Conservation (phyloP, 1,139 yeast genomes). For the Debaryomyces nepalensis region DNA sequence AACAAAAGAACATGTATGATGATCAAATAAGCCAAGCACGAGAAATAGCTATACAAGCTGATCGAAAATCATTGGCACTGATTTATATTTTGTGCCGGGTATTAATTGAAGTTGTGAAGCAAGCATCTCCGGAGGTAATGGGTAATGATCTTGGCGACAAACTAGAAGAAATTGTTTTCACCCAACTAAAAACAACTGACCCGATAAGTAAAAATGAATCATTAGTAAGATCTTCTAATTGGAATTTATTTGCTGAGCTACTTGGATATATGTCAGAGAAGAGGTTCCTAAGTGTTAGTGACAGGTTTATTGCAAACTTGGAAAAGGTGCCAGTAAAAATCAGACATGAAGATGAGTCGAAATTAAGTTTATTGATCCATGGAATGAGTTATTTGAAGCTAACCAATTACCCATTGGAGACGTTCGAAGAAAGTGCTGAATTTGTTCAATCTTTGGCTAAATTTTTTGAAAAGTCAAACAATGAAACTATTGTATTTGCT, state of each 20-base stretch:
- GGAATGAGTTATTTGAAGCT: slow-evolving; percentile 89
- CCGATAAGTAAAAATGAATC: slow-evolving; percentile 68
- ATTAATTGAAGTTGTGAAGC: slow-evolving; percentile 88
- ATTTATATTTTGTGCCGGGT: slow-evolving; percentile 93
- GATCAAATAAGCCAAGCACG: slow-evolving; percentile 61
- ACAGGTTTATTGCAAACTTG: slow-evolving; percentile 88
- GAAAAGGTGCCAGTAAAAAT: slow-evolving; percentile 73
- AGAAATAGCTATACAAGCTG: slow-evolving; percentile 79
- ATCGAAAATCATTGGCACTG: slow-evolving; percentile 82
- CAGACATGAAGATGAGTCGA: slow-evolving; percentile 65
- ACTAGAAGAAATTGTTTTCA: slow-evolving; percentile 90
- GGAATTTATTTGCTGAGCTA: slow-evolving; percentile 90
- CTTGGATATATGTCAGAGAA: slow-evolving; percentile 89
- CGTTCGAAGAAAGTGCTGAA: slow-evolving; percentile 90
- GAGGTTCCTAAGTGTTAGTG: slow-evolving; percentile 85
- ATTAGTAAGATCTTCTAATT: slow-evolving; percentile 82
- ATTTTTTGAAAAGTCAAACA: slow-evolving; percentile 71
- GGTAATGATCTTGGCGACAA: slow-evolving; percentile 84
- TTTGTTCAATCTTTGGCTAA: slow-evolving; percentile 84
- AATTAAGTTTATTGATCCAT: slow-evolving; percentile 73
- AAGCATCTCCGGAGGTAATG: slow-evolving; percentile 70
- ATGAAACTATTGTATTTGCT: slow-evolving; percentile 67
- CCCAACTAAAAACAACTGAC: slow-evolving; percentile 86
- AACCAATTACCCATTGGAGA: slow-evolving; percentile 83
- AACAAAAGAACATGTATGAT: slow-evolving; percentile 34